A percentile compares a stretch with the other conserved stretches of the same genome.
These are phyloP conservation scores for Terfezia claveryi DNA, from an alignment of 495 filamentous ascomycete species.

Conservation along the genomic window DNA sequence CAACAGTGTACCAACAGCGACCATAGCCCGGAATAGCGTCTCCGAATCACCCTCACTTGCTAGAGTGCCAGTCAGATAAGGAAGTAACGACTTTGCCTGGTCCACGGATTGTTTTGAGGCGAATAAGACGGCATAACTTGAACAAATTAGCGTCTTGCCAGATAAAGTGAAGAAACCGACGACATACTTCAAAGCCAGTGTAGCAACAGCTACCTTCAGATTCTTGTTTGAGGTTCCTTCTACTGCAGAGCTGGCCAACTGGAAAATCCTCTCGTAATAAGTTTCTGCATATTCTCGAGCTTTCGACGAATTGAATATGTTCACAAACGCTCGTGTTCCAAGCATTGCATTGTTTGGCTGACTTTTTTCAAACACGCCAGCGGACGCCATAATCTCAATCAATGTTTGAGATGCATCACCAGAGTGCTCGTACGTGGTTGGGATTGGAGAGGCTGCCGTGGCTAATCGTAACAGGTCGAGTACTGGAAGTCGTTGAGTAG, in stretches of 20 bases:
- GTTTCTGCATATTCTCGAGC: conserved; percentile 32
- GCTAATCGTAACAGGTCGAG: conserved; percentile 70
- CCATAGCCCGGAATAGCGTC: conserved; percentile 59
- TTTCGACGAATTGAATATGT: conserved; percentile 55
- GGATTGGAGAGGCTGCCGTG: conserved; percentile 37
- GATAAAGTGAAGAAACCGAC: background rate
- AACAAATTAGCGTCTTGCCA: background rate
- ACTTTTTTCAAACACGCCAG: conserved; percentile 24
- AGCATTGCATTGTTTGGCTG: conserved; percentile 66
- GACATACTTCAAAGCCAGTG: conserved; percentile 68
- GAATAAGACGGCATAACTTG: conserved; percentile 21
- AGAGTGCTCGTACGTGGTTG: conserved; percentile 30
- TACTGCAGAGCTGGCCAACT: conserved; percentile 12
- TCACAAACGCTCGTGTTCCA: conserved; percentile 57
- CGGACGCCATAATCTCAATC: conserved; percentile 36
- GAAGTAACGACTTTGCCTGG: conserved; percentile 35
- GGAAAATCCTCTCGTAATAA: conserved; percentile 10
- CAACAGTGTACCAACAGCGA: conserved; percentile 60
- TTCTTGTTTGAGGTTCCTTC: conserved; percentile 49
- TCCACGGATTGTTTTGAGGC: conserved; percentile 26
- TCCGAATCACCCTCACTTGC: conserved; percentile 50
- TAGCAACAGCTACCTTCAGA: conserved; percentile 56
- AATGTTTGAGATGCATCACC: conserved; percentile 24
- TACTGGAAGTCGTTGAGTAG: conserved; percentile 52
- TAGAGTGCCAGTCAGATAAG: conserved; percentile 40